Conservation (phyloP, 352 stramenopile species). For the Thraustotheca clavata region DNA sequence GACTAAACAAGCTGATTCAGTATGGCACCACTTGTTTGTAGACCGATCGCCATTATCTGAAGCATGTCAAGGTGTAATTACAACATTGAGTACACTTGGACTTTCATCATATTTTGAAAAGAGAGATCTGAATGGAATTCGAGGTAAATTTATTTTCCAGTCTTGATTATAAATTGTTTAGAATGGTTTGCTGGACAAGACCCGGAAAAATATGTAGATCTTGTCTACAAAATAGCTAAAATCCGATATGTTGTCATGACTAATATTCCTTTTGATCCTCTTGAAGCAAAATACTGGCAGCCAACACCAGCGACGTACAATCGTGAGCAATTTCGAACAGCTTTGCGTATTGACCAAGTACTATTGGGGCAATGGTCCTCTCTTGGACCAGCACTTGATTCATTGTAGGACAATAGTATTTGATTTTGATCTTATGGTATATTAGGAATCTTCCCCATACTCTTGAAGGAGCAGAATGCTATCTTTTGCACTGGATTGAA, state of each 20-base stretch:
- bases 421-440: slow-evolving; percentile 24
- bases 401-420: slow-evolving; percentile 25
- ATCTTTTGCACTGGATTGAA: slow-evolving; percentile 86
- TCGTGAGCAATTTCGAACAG: slow-evolving; percentile 77
- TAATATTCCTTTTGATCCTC: slow-evolving; percentile 86
- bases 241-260: slow-evolving; percentile 92
- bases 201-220: slow-evolving; percentile 56
- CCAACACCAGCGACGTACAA: slow-evolving; percentile 8
- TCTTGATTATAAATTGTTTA: neutral
- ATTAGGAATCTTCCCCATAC: slow-evolving; percentile 56
- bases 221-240: slow-evolving; percentile 59
- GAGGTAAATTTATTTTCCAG: slow-evolving; percentile 23
- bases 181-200: slow-evolving; percentile 72
- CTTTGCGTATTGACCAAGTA: slow-evolving; percentile 87
- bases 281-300: slow-evolving; percentile 30
- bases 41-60: slow-evolving; percentile 84
- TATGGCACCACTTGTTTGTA: slow-evolving; percentile 90
- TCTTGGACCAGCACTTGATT: slow-evolving; percentile 54
- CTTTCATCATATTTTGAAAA: slow-evolving; percentile 48
- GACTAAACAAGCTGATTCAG: slow-evolving; percentile 69
- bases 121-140: slow-evolving; percentile 75
- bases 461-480: slow-evolving; percentile 65
- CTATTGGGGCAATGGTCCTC: slow-evolving; percentile 76
- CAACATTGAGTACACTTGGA: slow-evolving; percentile 73
- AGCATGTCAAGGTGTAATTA: slow-evolving; percentile 86